Conservation (phyloP, 495 filamentous ascomycete species). For the Bacidia gigantensis region DNA sequence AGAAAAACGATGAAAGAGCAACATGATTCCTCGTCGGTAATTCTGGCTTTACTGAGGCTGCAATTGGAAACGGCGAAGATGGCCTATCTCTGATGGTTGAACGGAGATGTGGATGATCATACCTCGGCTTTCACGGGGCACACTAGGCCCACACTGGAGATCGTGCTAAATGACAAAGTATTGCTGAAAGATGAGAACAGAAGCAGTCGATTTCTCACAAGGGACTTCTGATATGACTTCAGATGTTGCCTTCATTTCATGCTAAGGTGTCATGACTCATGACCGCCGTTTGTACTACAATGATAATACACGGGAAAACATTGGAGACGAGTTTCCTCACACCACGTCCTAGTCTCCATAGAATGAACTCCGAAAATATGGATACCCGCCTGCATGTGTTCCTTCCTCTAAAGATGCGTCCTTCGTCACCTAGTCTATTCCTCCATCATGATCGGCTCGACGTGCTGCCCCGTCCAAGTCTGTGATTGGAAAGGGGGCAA, state of each 20-base stretch:
- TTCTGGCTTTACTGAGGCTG: too few relatives aligned
- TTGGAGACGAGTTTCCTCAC: neutral
- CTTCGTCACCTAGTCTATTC: conserved; percentile 1
- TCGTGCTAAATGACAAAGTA: too few relatives aligned
- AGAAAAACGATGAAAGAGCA: too few relatives aligned
- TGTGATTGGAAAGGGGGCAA: conserved; percentile 14
- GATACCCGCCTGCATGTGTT: neutral
- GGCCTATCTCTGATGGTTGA: too few relatives aligned
- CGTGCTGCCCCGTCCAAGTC: conserved; percentile 14
- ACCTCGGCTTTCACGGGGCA: too few relatives aligned
- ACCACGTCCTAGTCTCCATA: neutral
- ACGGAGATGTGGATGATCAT: too few relatives aligned
- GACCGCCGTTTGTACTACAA: neutral
- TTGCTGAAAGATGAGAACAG: too few relatives aligned
- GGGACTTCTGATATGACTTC: neutral
- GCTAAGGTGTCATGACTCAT: neutral
- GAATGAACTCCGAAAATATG: neutral
- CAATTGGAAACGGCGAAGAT: too few relatives aligned
- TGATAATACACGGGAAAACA: neutral
- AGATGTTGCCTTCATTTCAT: neutral
- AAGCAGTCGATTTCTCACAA: too few relatives aligned
- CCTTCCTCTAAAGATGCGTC: neutral
- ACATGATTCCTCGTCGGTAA: too few relatives aligned
- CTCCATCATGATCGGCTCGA: conserved; percentile 13
- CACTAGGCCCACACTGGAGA: too few relatives aligned